Conservation (phyloP, 345 rosid genomes). For the Rhodamnia argentea region DNA sequence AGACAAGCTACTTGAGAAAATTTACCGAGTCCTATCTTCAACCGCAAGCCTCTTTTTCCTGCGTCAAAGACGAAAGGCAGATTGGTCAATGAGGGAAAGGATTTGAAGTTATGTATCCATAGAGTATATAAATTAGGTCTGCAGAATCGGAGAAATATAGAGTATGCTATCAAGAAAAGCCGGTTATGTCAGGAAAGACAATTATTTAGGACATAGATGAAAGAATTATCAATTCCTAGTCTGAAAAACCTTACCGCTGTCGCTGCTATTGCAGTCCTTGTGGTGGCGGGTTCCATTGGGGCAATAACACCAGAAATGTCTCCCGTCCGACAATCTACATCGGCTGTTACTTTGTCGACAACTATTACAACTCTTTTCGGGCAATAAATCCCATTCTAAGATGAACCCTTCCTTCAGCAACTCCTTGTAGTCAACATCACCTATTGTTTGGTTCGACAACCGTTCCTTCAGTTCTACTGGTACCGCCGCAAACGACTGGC, state of each 20-base stretch:
- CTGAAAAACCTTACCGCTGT: background rate
- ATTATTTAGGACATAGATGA: background rate
- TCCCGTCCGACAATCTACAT: background rate
- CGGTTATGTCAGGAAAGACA: background rate
- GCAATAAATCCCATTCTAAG: background rate
- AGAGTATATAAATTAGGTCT: background rate
- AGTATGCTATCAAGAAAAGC: background rate
- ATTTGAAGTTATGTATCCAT: background rate
- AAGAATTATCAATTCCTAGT: background rate
- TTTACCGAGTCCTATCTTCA: background rate
- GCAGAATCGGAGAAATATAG: background rate
- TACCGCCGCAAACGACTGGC: background rate
- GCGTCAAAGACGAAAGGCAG: background rate
- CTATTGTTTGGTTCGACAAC: background rate
- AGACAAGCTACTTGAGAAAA: background rate
- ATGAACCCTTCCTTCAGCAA: background rate
- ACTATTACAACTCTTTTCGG: background rate
- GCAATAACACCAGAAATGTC: background rate
- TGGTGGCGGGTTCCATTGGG: background rate
- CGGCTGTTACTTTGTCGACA: background rate
- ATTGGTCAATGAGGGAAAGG: background rate
- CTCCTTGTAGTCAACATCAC: background rate
- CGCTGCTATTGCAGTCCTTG: background rate
- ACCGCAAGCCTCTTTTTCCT: background rate
- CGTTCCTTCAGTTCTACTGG: background rate